phyloP scores from a whole-genome alignment of 2,329 filamentous ascomycete species.

The Hortaea werneckii region DNA sequence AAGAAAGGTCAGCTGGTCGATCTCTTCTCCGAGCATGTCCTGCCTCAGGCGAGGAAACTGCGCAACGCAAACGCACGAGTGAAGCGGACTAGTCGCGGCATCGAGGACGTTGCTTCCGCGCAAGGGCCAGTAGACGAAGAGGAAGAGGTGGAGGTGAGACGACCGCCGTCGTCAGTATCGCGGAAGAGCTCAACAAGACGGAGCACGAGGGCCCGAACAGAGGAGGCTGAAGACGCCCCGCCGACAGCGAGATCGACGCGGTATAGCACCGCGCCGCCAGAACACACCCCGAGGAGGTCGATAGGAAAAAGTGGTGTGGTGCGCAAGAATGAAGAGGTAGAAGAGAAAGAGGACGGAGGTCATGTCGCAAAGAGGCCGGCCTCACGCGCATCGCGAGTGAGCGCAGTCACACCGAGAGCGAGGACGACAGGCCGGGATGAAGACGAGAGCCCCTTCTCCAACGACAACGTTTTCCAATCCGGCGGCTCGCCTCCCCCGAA shows the following conservation, averaged over 20 bases:
- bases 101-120: constrained; percentile 53
- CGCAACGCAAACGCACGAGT: constrained; percentile 65
- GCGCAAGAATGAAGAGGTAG: constrained; percentile 24
- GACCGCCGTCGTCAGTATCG: constrained; percentile 26
- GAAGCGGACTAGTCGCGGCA: constrained; percentile 79
- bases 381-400: constrained; percentile 14
- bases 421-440: constrained; percentile 29
- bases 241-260: constrained; percentile 19
- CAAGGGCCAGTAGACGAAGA: constrained; percentile 46
- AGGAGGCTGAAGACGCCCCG: constrained; percentile 29
- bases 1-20: constrained; percentile 85
- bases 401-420: constrained; percentile 14
- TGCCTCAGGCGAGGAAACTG: constrained; percentile 68
- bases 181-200: constrained; percentile 16
- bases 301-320: constrained; percentile 32
- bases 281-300: constrained; percentile 24
- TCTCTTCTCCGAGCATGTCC: constrained; percentile 68
- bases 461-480: constrained; percentile 81
- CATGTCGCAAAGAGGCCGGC: constrained; percentile 37
- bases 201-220: constrained; percentile 22
- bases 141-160: constrained; percentile 38
- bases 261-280: constrained; percentile 25
- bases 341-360: constrained; percentile 24
- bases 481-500: constrained; percentile 18
- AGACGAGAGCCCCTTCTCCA: constrained; percentile 61